Evolutionary conservation across 208 protist genomes (phyloP).

Genomic region (Crithidia expoeki): DNA sequence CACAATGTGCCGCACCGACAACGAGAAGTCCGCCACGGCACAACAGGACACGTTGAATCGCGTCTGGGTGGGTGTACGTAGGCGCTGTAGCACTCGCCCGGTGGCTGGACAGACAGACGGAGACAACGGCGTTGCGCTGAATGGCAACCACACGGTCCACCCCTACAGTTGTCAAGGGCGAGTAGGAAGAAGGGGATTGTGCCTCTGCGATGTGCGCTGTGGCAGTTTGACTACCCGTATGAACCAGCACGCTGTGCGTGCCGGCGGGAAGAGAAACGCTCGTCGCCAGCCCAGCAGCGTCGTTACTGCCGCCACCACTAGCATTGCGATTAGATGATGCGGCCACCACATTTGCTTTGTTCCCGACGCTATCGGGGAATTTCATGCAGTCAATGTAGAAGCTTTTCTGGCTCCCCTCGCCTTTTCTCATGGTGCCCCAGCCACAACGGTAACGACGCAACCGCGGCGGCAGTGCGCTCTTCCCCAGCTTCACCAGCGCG

Average conservation of each 20-base stretch:
- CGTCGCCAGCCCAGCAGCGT: neutral
- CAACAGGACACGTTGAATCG: conserved; percentile 18
- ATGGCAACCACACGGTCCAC: conserved; percentile 29
- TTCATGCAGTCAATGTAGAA: conserved; percentile 17
- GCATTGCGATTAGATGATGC: too few relatives aligned
- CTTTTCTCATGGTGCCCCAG: conserved; percentile 11
- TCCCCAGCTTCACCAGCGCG: conserved; percentile 12
- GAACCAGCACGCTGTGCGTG: conserved; percentile 33
- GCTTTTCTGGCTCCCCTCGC: conserved; percentile 7
- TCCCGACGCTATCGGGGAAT: neutral
- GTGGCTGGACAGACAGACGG: conserved; percentile 5
- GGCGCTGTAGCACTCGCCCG: neutral
- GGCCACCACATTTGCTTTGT: neutral
- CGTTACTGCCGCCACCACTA: neutral
- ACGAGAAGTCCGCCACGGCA: conserved; percentile 27
- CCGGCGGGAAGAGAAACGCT: conserved; percentile 18
- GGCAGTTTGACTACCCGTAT: neutral
- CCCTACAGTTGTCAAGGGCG: too few relatives aligned
- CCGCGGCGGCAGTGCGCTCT: conserved; percentile 2
- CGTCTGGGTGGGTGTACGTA: conserved; percentile 19
- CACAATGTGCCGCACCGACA: neutral
- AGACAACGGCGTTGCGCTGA: conserved; percentile 16
- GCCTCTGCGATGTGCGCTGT: too few relatives aligned
- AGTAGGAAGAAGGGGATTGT: too few relatives aligned
- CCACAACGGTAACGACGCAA: conserved; percentile 29